Percentiles rank a stretch among this genome's conserved stretches.
phyloP scores from a whole-genome alignment of 352 stramenopile genomes.

The Phytopythium boreale region DNA sequence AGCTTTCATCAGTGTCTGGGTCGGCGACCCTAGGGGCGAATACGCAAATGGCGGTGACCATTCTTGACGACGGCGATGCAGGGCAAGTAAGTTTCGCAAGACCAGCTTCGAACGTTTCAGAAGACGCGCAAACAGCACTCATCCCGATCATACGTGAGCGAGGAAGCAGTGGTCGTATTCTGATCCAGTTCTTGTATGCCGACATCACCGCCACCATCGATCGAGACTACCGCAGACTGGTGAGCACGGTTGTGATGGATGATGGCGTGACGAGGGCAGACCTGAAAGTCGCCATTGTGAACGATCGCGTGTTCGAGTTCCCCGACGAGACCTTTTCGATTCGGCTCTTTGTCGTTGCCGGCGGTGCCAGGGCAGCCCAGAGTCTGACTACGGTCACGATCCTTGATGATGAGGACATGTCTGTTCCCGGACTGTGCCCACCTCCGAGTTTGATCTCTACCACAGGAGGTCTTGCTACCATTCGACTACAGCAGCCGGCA shows the following conservation, averaged over 20 bases:
- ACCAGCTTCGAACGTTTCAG: conserved; percentile 22
- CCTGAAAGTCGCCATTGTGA: conserved; percentile 51
- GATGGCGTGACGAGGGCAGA: conserved; percentile 28
- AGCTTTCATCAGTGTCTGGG: conserved; percentile 18
- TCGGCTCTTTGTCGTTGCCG: conserved; percentile 20
- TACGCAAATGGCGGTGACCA: conserved; percentile 27
- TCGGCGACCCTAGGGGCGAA: conserved; percentile 36
- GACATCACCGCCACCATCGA: conserved; percentile 38
- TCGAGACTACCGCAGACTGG: conserved; percentile 37
- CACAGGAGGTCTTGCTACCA: conserved; percentile 40
- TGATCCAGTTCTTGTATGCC: conserved; percentile 32
- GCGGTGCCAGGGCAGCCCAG: conserved; percentile 19
- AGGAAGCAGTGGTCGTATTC: conserved; percentile 35
- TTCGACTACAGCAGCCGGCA: conserved; percentile 23
- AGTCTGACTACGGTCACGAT: conserved; percentile 34
- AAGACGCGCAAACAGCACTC: conserved; percentile 26
- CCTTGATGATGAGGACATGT: conserved; percentile 50
- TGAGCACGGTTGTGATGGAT: conserved; percentile 29
- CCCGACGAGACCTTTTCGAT: conserved; percentile 52
- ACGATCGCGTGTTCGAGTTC: conserved; percentile 50
- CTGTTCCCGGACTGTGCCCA: conserved; percentile 24
- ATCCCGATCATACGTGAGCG: conserved; percentile 46
- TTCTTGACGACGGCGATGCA: conserved; percentile 64
- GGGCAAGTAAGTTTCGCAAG: conserved; percentile 48
- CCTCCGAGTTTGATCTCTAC: conserved; percentile 14